These are phyloP conservation scores for Kalmanozyma brasiliensis DNA, from an alignment of 1,284 basidiomycete species.

Conservation along the genomic window DNA sequence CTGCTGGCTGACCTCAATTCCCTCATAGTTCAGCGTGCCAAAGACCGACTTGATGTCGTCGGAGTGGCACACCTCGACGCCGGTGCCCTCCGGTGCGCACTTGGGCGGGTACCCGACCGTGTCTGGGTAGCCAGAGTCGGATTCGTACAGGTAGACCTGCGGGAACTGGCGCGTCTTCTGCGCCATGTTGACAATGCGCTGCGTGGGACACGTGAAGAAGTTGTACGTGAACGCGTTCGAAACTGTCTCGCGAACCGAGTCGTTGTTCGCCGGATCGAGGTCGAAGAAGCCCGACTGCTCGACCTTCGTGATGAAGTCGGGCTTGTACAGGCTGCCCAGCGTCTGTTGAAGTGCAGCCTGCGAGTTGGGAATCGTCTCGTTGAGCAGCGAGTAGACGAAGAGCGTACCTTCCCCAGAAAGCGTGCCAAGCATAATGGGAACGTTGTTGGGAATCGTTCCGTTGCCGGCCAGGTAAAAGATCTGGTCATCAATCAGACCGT, in stretches of 20 bases:
- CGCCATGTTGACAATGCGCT: conserved; percentile 26
- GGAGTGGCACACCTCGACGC: conserved; percentile 28
- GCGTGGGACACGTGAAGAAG: conserved; percentile 45
- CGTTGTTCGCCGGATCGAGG: conserved; percentile 20
- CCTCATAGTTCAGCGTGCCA: conserved; percentile 24
- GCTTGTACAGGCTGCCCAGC: conserved; percentile 7
- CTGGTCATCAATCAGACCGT: conserved; percentile 38
- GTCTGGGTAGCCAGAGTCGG: conserved; percentile 26
- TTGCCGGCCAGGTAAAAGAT: conserved; percentile 46
- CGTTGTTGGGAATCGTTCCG: conserved; percentile 41
- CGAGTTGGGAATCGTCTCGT: conserved; percentile 12
- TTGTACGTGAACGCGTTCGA: conserved; percentile 37
- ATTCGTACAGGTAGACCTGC: conserved; percentile 38
- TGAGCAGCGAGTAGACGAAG: conserved; percentile 34
- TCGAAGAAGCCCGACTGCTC: conserved; percentile 24
- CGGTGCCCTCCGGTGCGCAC: conserved; percentile 17
- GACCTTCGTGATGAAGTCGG: conserved; percentile 12
- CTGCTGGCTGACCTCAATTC: conserved; percentile 12
- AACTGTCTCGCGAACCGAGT: conserved; percentile 28
- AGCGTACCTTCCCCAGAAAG: conserved; percentile 31
- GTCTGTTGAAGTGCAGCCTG: conserved; percentile 24
- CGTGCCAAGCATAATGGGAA: conserved; percentile 35
- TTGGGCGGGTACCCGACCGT: conserved; percentile 10
- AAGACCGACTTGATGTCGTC: conserved; percentile 32
- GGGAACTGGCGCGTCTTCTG: conserved; percentile 19